Percentiles rank a stretch among this genome's conserved stretches.
These are phyloP conservation scores for Catenaria anguillulae DNA, from an alignment of 371 early-diverging fungal genomes.

Conservation along the genomic window DNA sequence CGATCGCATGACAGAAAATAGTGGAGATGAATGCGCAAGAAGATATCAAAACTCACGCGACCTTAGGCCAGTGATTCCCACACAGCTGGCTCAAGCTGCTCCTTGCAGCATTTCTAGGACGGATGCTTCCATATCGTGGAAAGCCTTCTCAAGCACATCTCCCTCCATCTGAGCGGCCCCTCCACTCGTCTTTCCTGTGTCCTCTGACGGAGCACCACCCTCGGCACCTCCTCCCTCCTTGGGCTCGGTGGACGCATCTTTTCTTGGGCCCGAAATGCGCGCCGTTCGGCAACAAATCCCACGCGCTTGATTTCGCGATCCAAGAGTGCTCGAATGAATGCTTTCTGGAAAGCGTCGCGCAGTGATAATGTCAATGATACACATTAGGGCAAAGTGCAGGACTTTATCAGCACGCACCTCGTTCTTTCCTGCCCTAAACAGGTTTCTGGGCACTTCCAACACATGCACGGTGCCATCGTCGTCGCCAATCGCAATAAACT, in stretches of 20 bases:
- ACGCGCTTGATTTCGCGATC: conserved; percentile 35
- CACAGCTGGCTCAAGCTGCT: no score
- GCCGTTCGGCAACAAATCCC: conserved; percentile 19
- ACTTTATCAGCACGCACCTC: conserved; percentile 19
- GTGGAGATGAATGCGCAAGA: no score
- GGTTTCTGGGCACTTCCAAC: conserved; percentile 33
- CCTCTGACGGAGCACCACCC: not conserved
- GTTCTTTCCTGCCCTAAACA: conserved; percentile 27
- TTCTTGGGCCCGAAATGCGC: conserved; percentile 19
- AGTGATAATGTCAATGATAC: no score
- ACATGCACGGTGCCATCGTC: conserved; percentile 43
- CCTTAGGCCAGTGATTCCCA: no score
- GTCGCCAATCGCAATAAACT: conserved; percentile 54
- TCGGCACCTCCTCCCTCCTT: conserved; percentile 2
- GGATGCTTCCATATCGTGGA: not conserved
- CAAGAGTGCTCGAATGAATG: conserved; percentile 23
- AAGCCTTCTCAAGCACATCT: not conserved
- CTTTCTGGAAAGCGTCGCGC: no score
- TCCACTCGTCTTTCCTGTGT: not conserved
- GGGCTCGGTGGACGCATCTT: conserved; percentile 10
- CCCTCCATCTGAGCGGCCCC: not conserved
- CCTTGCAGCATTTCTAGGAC: not conserved
- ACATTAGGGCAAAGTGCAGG: not conserved
- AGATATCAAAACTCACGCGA: no score
- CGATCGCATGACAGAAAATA: no score